A percentile compares a stretch with the other conserved stretches of the same genome.
phyloP scores from a whole-genome alignment of 192 early-diverging fungal species.

The Rhizoclosmatium globosum region DNA sequence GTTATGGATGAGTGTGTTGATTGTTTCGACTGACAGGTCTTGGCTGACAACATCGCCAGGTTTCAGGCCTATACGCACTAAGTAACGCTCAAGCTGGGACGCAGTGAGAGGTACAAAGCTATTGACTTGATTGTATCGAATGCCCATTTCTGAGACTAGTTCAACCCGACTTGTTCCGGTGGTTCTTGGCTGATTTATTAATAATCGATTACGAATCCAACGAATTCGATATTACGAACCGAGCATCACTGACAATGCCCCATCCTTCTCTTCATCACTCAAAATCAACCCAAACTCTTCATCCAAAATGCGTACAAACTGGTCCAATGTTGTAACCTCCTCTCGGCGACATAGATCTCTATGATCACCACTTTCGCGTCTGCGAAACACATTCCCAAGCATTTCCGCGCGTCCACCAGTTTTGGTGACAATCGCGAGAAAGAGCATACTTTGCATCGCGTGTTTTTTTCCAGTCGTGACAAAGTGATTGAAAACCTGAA shows the following conservation, averaged over 20 bases:
- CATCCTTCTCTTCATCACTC: conserved; percentile 4
- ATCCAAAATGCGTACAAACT: conserved; percentile 10
- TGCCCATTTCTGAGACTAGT: too few relatives aligned
- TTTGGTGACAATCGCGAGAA: conserved; percentile 3
- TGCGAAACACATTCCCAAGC: background rate
- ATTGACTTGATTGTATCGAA: too few relatives aligned
- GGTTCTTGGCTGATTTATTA: too few relatives aligned
- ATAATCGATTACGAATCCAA: too few relatives aligned
- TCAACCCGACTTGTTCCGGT: too few relatives aligned
- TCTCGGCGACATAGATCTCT: background rate
- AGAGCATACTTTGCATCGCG: background rate
- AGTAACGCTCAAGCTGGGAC: background rate
- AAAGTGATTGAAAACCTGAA: background rate
- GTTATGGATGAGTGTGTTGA: background rate
- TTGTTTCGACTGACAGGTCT: background rate
- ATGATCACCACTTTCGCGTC: background rate
- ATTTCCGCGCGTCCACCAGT: conserved; percentile 15
- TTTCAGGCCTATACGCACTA: background rate
- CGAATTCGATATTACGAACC: too few relatives aligned
- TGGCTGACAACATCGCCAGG: background rate
- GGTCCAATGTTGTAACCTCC: background rate
- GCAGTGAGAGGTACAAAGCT: background rate
- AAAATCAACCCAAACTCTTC: conserved; percentile 11
- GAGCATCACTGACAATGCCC: background rate
- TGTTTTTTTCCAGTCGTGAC: background rate